Evolutionary conservation across 257 asterid genomes (phyloP).

Genomic region (Voacanga thouarsii): DNA sequence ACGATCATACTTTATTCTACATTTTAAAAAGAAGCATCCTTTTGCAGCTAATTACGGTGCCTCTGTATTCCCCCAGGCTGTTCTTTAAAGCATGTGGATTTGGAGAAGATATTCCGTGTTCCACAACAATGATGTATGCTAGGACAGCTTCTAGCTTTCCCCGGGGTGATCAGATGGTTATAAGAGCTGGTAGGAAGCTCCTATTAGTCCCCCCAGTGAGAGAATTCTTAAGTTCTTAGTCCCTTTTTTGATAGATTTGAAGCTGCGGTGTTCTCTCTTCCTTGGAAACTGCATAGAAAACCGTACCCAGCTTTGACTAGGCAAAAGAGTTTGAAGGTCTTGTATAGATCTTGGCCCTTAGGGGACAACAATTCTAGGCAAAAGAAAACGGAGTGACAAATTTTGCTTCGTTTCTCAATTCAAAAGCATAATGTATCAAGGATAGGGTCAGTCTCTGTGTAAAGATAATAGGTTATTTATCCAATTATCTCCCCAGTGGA

Average conservation of each 20-base stretch:
- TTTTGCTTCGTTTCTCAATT: neutral
- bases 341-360: neutral
- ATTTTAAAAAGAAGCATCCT: neutral
- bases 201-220: conserved; percentile 50
- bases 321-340: conserved; percentile 3
- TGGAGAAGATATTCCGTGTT: conserved; percentile 60
- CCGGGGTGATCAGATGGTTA: conserved; percentile 28
- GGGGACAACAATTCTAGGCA: neutral
- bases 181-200: conserved; percentile 62
- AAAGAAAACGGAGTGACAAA: neutral
- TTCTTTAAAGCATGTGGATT: conserved; percentile 77
- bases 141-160: conserved; percentile 29
- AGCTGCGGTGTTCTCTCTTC: conserved; percentile 4
- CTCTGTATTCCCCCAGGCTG: conserved; percentile 34
- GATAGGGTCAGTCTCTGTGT: no score
- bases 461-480: neutral
- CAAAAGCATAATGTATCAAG: no score
- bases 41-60: conserved; percentile 11
- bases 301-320: neutral
- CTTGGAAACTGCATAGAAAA: neutral
- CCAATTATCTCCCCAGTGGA: conserved; percentile 2
- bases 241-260: conserved; percentile 6
- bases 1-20: neutral
- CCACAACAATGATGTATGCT: conserved; percentile 85
- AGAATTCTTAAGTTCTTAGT: conserved; percentile 13